A percentile compares a stretch with the other conserved stretches of the same genome.
These are phyloP conservation scores for Epichloe coenophiala DNA, from an alignment of 2,329 filamentous ascomycete species.

Conservation along the genomic window DNA sequence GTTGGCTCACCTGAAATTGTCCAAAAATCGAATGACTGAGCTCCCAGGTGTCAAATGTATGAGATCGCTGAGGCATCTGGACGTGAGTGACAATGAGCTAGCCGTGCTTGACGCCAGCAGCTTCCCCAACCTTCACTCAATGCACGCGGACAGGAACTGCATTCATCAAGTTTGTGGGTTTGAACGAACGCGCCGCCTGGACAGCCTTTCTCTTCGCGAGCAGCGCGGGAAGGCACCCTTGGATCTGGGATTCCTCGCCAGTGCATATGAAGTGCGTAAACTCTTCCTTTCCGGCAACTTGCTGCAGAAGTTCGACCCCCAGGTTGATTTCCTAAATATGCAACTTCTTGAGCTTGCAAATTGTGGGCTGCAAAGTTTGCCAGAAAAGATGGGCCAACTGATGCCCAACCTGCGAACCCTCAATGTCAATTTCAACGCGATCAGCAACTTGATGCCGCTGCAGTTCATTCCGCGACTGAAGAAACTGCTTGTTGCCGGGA, in stretches of 20 bases:
- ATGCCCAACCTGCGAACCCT: conserved; percentile 74
- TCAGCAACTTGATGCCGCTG: conserved; percentile 60
- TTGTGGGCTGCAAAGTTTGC: conserved; percentile 61
- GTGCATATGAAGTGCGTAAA: conserved; percentile 59
- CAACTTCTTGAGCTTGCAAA: conserved; percentile 83
- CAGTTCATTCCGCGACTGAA: conserved; percentile 66
- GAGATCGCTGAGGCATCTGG: conserved; percentile 43
- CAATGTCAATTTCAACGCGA: conserved; percentile 86
- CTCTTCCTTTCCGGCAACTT: conserved; percentile 66
- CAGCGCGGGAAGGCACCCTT: conserved; percentile 44
- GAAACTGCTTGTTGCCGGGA: conserved; percentile 63
- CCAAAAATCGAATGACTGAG: conserved; percentile 42
- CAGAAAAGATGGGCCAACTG: conserved; percentile 56
- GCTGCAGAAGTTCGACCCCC: conserved; percentile 45
- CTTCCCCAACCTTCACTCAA: conserved; percentile 54
- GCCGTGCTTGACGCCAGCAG: conserved; percentile 46
- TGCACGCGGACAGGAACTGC: conserved; percentile 65
- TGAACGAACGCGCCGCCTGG: conserved; percentile 52
- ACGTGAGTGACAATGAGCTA: conserved; percentile 60
- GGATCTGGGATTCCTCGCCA: conserved; percentile 39
- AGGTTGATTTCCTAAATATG: conserved; percentile 63
- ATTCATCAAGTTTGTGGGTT: conserved; percentile 54
- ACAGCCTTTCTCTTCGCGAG: conserved; percentile 71
- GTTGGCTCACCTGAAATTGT: conserved; percentile 55
- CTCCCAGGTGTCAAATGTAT: conserved; percentile 31